Base-by-base conservation (phyloP, 164 flowering plant genomes). In the Magnolia changhungtana region DNA sequence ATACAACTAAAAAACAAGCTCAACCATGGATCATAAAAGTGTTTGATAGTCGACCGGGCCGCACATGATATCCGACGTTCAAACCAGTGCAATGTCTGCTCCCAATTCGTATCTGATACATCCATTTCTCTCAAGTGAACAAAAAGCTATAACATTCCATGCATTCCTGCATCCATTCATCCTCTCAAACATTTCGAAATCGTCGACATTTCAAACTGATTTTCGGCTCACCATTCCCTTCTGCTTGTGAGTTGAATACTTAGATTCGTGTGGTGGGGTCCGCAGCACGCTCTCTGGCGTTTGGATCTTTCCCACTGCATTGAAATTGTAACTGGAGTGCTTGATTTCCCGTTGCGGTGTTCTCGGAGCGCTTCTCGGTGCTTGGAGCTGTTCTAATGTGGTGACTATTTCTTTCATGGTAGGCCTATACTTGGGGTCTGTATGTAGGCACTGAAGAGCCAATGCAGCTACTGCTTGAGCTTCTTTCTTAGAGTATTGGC, bases 401-500 rank as follows among this genome's bases (percentile, higher is more conserved):
- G 79, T 71, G 18, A 90, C 75, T 65, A 88, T 91, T 70, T 91
- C 89, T 19, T 66, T 58, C 98, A 94, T 94, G 52, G 50, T 21
- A 13, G 97, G 98, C 82, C 98, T 84, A 59, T 81, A 70, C 78
- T 81, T 90, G 24, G 94, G 87, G 72, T 91, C 94, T 4, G 76
- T 75, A 68, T 89, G 82, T 27, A 92, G 82, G 83, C 98, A 94
- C 52, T 88, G 85, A 66, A 88, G 67, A 58, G 92, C 97, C 72
- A 94, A 82, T 29, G 89, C 81, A 21, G 94, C 94, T 18, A 87
- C 87, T 59, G 88, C 82, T 51, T 88, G 91, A 3, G 92, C 98
- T 51, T 71, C 93, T 82, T 89, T 92, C 82, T 90, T 92, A 1
- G 95, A 80, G 81, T 94, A 94, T 75, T 90, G 97, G 27, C 98